phyloP scores from a whole-genome alignment of 1,284 basidiomycete genomes.

The Grifola frondosa region DNA sequence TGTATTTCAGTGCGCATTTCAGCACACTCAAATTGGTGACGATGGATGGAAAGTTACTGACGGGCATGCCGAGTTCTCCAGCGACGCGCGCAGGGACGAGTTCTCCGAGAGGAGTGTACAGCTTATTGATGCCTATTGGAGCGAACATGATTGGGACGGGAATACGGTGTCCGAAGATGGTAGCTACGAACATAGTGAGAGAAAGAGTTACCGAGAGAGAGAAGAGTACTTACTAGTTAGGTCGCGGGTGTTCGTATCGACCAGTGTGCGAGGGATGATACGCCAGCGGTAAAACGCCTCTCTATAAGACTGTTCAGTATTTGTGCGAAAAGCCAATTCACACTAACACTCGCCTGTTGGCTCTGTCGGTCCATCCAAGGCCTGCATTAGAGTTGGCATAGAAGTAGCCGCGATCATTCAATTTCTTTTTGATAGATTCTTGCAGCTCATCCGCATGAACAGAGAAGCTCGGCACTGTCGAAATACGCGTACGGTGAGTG shows the following conservation, averaged over 20 bases:
- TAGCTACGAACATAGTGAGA: conserved; percentile 28
- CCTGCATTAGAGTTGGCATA: conserved; percentile 61
- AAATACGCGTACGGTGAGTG: too few species aligned
- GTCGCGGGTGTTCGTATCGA: conserved; percentile 57
- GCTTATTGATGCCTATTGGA: conserved; percentile 60
- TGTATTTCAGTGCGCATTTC: too few species aligned
- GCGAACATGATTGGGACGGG: conserved; percentile 56
- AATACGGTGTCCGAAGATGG: conserved; percentile 54
- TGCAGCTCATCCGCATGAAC: conserved; percentile 52
- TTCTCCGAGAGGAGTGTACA: conserved; percentile 52
- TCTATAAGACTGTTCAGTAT: conserved; percentile 20
- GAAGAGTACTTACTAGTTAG: conserved; percentile 39
- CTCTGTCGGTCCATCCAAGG: conserved; percentile 53
- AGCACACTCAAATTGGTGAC: too few species aligned
- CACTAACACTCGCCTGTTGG: conserved; percentile 42
- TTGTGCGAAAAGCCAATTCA: neutral
- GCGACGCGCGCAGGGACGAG: conserved; percentile 55
- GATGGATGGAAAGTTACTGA: too few species aligned
- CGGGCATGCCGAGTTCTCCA: conserved; percentile 53
- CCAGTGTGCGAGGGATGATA: conserved; percentile 59
- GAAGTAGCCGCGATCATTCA: conserved; percentile 52
- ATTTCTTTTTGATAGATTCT: conserved; percentile 48
- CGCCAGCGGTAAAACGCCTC: conserved; percentile 52
- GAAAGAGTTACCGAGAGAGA: neutral
- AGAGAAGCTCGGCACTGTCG: conserved; percentile 37